Conservation (phyloP, 164 flowering plant genomes). For the Berberis thunbergii region DNA sequence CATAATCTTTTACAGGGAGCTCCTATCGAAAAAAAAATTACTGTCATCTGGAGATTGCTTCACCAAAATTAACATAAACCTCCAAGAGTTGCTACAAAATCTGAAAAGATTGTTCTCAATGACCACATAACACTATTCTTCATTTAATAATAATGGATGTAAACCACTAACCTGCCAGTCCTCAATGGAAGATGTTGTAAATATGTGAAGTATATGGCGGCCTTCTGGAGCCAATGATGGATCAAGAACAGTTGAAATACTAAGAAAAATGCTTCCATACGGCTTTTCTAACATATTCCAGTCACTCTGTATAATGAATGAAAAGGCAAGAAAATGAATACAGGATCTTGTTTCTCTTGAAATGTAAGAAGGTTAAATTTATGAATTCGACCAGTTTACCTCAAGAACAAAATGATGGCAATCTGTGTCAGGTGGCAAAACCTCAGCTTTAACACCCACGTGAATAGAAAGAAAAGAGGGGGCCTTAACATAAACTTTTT, state of each 20-base stretch:
- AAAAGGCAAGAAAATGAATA: conserved; percentile 3
- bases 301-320: conserved; percentile 37
- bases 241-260: conserved; percentile 95
- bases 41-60: not conserved
- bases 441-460: conserved; percentile 86
- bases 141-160: not conserved
- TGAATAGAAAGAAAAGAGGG: conserved; percentile 98
- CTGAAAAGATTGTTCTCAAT: not conserved
- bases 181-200: conserved; percentile 78
- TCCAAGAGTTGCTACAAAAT: too few species aligned
- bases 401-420: conserved; percentile 97
- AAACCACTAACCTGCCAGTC: conserved; percentile 78
- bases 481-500: conserved; percentile 79
- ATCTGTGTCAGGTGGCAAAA: conserved; percentile 85
- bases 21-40: conserved; percentile 40
- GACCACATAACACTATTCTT: not conserved
- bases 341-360: not conserved
- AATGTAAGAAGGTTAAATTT: too few species aligned
- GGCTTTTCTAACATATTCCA: conserved; percentile 74
- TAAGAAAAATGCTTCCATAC: conserved; percentile 93
- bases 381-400: conserved; percentile 27
- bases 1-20: conserved; percentile 62
- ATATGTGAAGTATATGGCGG: conserved; percentile 86
- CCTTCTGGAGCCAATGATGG: conserved; percentile 86
- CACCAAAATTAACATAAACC: too few species aligned